Evolutionary conservation across 495 filamentous ascomycete genomes (phyloP), one percentile per base, ranked within the genome.

Genomic region (Bombardia bombarda): DNA sequence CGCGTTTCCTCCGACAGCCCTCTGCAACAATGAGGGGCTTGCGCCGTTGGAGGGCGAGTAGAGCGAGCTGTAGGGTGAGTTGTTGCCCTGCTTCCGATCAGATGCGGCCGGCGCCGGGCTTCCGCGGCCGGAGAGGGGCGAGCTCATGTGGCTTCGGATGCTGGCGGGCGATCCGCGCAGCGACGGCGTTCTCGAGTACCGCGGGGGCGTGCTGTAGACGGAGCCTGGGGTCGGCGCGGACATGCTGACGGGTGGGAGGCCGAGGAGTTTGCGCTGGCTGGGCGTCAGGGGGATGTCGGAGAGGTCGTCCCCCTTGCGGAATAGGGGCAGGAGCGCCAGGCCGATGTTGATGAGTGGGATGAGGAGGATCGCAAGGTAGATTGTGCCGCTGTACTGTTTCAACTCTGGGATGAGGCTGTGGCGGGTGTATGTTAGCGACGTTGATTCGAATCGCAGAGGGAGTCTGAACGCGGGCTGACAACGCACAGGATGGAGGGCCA

Each of bases 251-350:
- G 87, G 85, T 39, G 84, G 75, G 8, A 98, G 78, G 9, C 90
- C 89, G 16, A 98, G 74, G 14, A 95, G 77, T 40, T 77, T 71
- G 31, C 92, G 84, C 62, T 98, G 92, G 10, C 82, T 80, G 18
- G 92, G 87, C 4, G 89, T 96, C 40, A 98, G 74, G 47, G 92
- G 80, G 37, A 98, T 93, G 60, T 98, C 90, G 50, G 79, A 69
- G 45, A 95, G 73, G 47, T 90, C 77, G 60, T 95, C 89, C 43
- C 71, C 75, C 6, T 66, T 63, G 38, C 79, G 75, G 55, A 86
- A 59, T 17, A 95, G 73, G 10, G 87, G 92, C 18, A 74, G 69
- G 12, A 77, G 50, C 42, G 80, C 83, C 17, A 83, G 31, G 5
- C 62, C 16, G 53, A 61, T 58, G 48, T 62, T 62, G 55, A 86